phyloP scores from a whole-genome alignment of 1,139 yeast genomes.

The Yamadazyma membranifaciens region DNA sequence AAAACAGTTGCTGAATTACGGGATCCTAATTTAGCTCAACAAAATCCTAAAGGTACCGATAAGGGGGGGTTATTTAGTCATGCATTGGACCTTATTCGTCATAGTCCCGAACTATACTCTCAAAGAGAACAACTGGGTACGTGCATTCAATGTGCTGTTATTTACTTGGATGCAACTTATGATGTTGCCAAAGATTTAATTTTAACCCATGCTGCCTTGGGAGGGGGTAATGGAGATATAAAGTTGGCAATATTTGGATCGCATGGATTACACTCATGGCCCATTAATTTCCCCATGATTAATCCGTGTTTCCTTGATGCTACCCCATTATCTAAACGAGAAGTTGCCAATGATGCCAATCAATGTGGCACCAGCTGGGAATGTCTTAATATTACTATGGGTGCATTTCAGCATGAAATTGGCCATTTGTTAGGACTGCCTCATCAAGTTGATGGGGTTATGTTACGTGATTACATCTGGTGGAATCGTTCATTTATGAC shows the following conservation, averaged over 20 bases:
- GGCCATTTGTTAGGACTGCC: conserved; percentile 93
- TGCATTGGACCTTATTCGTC: conserved; percentile 67
- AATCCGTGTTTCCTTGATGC: conserved; percentile 70
- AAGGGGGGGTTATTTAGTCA: conserved; percentile 75
- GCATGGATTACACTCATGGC: conserved; percentile 92
- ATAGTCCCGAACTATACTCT: conserved; percentile 30
- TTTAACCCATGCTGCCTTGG: conserved; percentile 89
- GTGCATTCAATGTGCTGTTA: conserved; percentile 78
- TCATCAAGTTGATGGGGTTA: conserved; percentile 85
- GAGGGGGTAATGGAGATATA: conserved; percentile 75
- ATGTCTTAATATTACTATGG: conserved; percentile 78
- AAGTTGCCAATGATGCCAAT: conserved; percentile 85
- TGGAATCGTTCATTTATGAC: conserved; percentile 83
- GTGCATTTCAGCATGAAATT: conserved; percentile 94
- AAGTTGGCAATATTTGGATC: conserved; percentile 90
- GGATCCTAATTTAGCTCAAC: conserved; percentile 84
- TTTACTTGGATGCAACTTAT: conserved; percentile 84
- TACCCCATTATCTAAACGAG: conserved; percentile 56
- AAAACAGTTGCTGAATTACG: conserved; percentile 69
- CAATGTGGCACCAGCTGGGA: conserved; percentile 92
- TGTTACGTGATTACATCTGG: conserved; percentile 81
- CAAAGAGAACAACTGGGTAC: conserved; percentile 22
- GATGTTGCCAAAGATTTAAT: conserved; percentile 60
- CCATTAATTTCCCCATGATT: conserved; percentile 68
- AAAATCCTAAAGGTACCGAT: conserved; percentile 67